Conservation (phyloP, 2,329 filamentous ascomycete genomes). For the Xylaria polymorpha region DNA sequence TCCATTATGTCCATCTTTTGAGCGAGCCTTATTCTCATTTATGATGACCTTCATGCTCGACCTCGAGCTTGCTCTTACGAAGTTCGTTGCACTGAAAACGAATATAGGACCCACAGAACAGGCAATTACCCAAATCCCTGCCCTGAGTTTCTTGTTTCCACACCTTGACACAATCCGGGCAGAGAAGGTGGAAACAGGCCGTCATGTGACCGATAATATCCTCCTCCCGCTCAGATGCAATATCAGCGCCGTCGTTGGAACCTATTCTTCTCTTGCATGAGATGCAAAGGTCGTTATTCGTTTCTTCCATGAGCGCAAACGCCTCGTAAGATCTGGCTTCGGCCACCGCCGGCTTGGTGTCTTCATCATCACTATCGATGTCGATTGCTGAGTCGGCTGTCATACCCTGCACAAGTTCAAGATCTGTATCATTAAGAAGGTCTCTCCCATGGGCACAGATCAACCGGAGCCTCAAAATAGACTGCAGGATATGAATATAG, state of each 20-base stretch:
- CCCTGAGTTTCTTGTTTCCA: constrained; percentile 68
- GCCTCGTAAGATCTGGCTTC: constrained; percentile 85
- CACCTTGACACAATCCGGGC: constrained; percentile 74
- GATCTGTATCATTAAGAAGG: constrained; percentile 84
- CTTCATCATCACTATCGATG: constrained; percentile 81
- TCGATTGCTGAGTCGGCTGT: constrained; percentile 89
- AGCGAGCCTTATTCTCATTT: constrained; percentile 52
- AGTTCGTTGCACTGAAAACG: constrained; percentile 75
- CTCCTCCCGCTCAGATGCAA: constrained; percentile 69
- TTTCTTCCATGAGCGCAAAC: constrained; percentile 85
- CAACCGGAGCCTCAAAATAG: constrained; percentile 87
- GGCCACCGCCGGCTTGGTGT: constrained; percentile 67
- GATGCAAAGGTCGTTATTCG: constrained; percentile 78
- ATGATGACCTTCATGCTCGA: constrained; percentile 66
- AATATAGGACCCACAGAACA: constrained; percentile 73
- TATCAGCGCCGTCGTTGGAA: constrained; percentile 62
- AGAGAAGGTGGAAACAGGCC: constrained; percentile 88
- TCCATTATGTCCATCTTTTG: constrained; percentile 69
- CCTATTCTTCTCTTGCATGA: constrained; percentile 75
- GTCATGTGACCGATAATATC: constrained; percentile 82
- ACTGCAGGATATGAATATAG: constrained; percentile 94
- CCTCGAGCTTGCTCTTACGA: constrained; percentile 68
- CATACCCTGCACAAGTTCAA: constrained; percentile 82
- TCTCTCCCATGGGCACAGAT: constrained; percentile 96
- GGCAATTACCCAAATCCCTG: constrained; percentile 65